Evolutionary conservation across 2,329 filamentous ascomycete genomes (phyloP), one percentile per base, ranked within the genome.

Genomic region (Aspergillus pseudoviridinutans): DNA sequence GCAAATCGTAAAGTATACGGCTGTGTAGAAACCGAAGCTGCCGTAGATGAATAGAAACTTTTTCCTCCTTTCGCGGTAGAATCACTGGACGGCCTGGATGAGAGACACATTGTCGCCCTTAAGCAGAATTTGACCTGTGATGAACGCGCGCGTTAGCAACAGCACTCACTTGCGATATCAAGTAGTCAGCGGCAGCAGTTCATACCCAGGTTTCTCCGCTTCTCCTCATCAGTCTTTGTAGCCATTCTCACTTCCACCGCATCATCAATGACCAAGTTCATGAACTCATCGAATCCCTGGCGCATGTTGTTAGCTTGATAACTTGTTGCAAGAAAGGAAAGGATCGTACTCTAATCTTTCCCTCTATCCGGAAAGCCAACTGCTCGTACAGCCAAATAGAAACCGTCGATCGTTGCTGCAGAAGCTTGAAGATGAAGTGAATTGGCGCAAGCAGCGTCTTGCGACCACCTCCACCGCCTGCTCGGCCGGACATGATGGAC

Each of bases 371-470:
- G 71, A 96, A 92, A 14, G 87, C 87, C 54, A 97, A 81, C 82
- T 99, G 94, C 79, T 99, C 94, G 76, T 95, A 97, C 46, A 99
- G 82, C 94, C 94, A 99, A 71, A 99, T 90, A 68, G 90, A 91
- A 42, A 97, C 91, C 1, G 89, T 92, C 17, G 89, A 87, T 70
- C 92, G 88, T 75, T 90, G 80, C 68, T 87, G 92, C 9, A 97
- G 84, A 42, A 97, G 88, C 82, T 94, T 96, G 85, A 94, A 94
- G 75, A 94, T 93, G 77, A 92, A 92, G 78, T 94, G 92, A 80
- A 91, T 91, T 1, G 88, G 88, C 58, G 87, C 87, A 65, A 90
- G 82, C 62, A 90, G 82, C 64, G 89, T 88, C 79, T 87, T 87
- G 71, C 82, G 79, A 66, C 81, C 83, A 62, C 79, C 82, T 64